These are phyloP conservation scores for Talaromyces verruculosus DNA, from an alignment of 2,329 filamentous ascomycete species.

Conservation along the genomic window DNA sequence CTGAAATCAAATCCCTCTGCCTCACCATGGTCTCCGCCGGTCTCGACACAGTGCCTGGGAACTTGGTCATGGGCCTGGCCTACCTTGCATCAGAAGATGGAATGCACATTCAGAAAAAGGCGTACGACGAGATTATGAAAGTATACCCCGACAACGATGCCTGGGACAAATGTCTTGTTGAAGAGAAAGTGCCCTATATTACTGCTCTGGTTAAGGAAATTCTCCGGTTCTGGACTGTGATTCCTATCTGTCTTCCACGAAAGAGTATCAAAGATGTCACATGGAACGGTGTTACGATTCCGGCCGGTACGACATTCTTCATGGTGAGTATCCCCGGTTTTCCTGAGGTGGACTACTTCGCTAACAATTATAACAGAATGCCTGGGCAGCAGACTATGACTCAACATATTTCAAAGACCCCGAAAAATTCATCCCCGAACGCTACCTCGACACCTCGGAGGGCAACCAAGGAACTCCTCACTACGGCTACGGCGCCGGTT, in stretches of 20 bases:
- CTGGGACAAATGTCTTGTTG: constrained; percentile 70
- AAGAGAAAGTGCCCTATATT: constrained; percentile 75
- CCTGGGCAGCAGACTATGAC: constrained; percentile 74
- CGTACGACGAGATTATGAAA: constrained; percentile 67
- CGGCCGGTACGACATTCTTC: constrained; percentile 75
- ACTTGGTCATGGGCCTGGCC: constrained; percentile 76
- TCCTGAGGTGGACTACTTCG: not conserved
- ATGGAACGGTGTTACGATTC: constrained; percentile 67
- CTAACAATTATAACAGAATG: constrained; percentile 52
- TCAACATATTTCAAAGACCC: constrained; percentile 65
- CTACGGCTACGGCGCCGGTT: constrained; percentile 63
- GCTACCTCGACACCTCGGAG: constrained; percentile 60
- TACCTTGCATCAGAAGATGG: constrained; percentile 69
- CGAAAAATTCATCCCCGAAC: constrained; percentile 65
- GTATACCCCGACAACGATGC: constrained; percentile 72
- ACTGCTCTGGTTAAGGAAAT: constrained; percentile 77
- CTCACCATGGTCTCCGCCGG: constrained; percentile 80
- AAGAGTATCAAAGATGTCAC: constrained; percentile 70
- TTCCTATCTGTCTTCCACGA: constrained; percentile 74
- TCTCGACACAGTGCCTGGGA: constrained; percentile 77
- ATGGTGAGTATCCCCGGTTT: constrained; percentile 53
- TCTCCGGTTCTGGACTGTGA: constrained; percentile 75
- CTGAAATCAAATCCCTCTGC: constrained; percentile 76
- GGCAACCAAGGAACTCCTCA: constrained; percentile 56
- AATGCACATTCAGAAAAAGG: constrained; percentile 67